These are phyloP conservation scores for Zizania palustris DNA, from an alignment of 202 grass and related monocot species.

Conservation along the genomic window DNA sequence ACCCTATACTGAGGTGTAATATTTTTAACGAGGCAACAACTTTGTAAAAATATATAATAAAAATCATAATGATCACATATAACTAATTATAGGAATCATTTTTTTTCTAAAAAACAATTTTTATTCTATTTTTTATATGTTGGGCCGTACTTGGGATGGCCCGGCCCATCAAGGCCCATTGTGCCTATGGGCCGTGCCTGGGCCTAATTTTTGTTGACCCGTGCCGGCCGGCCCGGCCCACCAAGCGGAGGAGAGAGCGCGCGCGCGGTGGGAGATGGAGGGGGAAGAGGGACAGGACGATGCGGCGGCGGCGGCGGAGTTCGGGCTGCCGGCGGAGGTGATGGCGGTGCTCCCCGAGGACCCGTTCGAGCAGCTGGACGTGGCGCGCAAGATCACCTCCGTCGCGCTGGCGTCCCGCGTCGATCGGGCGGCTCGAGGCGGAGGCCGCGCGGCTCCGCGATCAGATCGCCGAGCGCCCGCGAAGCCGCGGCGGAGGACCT, in stretches of 20 bases:
- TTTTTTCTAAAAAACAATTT: too few species aligned
- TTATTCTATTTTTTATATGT: too few species aligned
- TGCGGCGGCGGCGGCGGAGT: slow-evolving; percentile 29
- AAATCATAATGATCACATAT: too few species aligned
- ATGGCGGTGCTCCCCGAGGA: slow-evolving; percentile 67
- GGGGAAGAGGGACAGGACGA: slow-evolving; percentile 16
- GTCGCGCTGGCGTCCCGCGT: slow-evolving; percentile 77
- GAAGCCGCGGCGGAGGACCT: slow-evolving; percentile 82
- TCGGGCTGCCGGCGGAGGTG: slow-evolving; percentile 71
- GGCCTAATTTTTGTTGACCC: too few species aligned
- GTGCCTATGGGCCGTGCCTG: too few species aligned
- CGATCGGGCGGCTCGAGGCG: slow-evolving; percentile 64
- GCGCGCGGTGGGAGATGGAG: slow-evolving; percentile 23
- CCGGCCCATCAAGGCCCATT: too few species aligned
- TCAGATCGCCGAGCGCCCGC: slow-evolving; percentile 63
- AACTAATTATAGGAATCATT: too few species aligned
- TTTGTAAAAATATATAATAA: too few species aligned
- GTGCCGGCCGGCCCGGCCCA: too few species aligned
- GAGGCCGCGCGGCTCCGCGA: slow-evolving; percentile 57
- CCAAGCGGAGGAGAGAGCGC: not conserved
- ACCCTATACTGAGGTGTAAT: too few species aligned
- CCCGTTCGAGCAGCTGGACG: slow-evolving; percentile 94
- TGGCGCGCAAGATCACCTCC: slow-evolving; percentile 95
- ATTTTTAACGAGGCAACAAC: too few species aligned
- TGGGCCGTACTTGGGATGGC: too few species aligned